These are phyloP conservation scores for Aspergillus olivimuriae DNA, from an alignment of 495 filamentous ascomycete genomes.

Conservation along the genomic window DNA sequence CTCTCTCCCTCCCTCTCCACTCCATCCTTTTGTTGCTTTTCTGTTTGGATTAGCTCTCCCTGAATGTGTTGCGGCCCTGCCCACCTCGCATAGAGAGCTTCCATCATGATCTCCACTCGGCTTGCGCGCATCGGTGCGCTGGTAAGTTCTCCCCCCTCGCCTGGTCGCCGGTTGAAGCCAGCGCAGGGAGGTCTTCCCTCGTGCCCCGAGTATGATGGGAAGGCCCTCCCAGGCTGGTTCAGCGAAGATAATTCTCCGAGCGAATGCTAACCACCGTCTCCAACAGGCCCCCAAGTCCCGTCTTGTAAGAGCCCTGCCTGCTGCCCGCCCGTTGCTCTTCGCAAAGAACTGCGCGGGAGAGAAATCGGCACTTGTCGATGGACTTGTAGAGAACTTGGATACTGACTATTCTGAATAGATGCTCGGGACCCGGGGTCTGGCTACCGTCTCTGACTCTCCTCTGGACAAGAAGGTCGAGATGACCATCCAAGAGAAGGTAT, in stretches of 20 bases:
- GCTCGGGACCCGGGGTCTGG: conserved; percentile 48
- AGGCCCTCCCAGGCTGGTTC: too few relatives aligned
- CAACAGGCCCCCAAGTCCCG: conserved; percentile 44
- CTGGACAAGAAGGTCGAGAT: conserved; percentile 77
- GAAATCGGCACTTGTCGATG: neutral
- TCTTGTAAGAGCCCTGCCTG: conserved; percentile 44
- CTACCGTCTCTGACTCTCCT: conserved; percentile 56
- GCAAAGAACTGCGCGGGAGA: neutral
- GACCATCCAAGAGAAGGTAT: conserved; percentile 67
- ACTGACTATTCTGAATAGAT: conserved; percentile 32
- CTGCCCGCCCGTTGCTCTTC: conserved; percentile 8
- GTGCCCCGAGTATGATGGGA: neutral
- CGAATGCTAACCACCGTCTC: conserved; percentile 23
- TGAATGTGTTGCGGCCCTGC: conserved; percentile 33
- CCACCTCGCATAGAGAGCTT: conserved; percentile 32
- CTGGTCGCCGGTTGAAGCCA: neutral
- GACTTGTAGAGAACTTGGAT: conserved; percentile 5
- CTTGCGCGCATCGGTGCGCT: conserved; percentile 52
- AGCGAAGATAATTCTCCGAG: too few relatives aligned
- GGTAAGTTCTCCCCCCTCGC: conserved; percentile 32
- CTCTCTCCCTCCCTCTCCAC: conserved; percentile 26
- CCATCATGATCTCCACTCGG: conserved; percentile 50
- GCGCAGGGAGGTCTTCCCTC: neutral
- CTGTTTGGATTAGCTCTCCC: conserved; percentile 30
- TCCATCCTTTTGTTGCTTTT: conserved; percentile 26